Evolutionary conservation across 179 eudicot species (phyloP).

Genomic region (Sideroxylon spinosum): DNA sequence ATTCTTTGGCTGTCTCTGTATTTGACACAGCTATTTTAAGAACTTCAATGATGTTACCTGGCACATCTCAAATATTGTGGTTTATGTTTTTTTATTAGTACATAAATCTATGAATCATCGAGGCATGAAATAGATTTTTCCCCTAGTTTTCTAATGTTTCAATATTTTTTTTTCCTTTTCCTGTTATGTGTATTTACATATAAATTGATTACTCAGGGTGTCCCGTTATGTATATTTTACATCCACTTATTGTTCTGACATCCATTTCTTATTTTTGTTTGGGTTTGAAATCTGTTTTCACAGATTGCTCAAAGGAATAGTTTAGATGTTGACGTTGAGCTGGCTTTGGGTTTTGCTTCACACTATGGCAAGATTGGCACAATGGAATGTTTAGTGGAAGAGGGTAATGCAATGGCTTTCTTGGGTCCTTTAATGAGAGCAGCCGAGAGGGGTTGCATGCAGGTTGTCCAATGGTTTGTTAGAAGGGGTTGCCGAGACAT

Average conservation of each 20-base stretch:
- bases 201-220: background rate
- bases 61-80: background rate
- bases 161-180: too few relatives aligned
- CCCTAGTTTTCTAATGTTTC: background rate
- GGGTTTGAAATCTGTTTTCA: slow-evolving; percentile 12
- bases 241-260: background rate
- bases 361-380: slow-evolving; percentile 82
- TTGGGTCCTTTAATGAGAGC: slow-evolving; percentile 95
- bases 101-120: background rate
- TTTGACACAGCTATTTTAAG: background rate
- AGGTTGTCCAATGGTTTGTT: slow-evolving; percentile 92
- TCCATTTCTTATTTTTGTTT: background rate
- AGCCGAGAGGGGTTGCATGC: slow-evolving; percentile 85
- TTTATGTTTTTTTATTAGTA: background rate
- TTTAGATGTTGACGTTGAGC: slow-evolving; percentile 94
- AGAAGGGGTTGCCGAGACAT: slow-evolving; percentile 89
- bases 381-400: slow-evolving; percentile 96
- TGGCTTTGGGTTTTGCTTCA: slow-evolving; percentile 94
- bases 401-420: slow-evolving; percentile 90
- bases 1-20: background rate
- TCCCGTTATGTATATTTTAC: background rate
- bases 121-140: background rate
- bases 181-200: background rate
- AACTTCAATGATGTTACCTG: background rate
- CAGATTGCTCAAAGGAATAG: slow-evolving; percentile 97